A percentile compares a stretch with the other conserved stretches of the same genome.
phyloP scores from a whole-genome alignment of 2,329 filamentous ascomycete genomes.

The Aspergillus novoparasiticus region DNA sequence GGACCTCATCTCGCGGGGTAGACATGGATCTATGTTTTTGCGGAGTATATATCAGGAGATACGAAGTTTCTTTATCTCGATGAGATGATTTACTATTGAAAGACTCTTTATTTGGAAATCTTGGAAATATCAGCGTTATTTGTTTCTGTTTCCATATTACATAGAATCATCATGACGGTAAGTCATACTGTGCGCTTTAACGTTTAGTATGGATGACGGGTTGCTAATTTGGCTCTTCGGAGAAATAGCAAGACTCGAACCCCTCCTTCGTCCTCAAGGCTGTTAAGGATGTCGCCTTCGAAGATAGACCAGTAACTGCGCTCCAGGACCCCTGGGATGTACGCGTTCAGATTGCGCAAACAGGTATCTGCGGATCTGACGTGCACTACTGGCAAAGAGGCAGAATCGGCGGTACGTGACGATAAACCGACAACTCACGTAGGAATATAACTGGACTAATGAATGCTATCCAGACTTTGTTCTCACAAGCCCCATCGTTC shows the following conservation, averaged over 20 bases:
- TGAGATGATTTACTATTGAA: background rate
- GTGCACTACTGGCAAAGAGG: conserved; percentile 49
- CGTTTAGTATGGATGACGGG: rapidly evolving
- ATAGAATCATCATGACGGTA: background rate
- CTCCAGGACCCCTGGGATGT: conserved; percentile 45
- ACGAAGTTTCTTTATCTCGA: too few relatives aligned
- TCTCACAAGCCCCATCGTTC: conserved; percentile 42
- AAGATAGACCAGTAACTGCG: conserved; percentile 46
- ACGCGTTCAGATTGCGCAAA: conserved; percentile 49
- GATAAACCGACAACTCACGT: background rate
- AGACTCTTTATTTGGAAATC: background rate
- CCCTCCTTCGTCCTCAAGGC: conserved; percentile 52
- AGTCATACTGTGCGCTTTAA: background rate
- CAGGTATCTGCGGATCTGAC: conserved; percentile 53
- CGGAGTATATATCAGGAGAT: background rate
- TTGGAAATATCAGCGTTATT: background rate
- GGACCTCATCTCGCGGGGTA: background rate
- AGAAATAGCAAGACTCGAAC: conserved; percentile 13
- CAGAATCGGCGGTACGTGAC: conserved; percentile 40
- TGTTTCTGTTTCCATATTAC: background rate
- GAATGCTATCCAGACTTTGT: conserved; percentile 40
- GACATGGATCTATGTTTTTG: background rate
- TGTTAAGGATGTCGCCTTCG: conserved; percentile 49
- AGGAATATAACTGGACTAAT: background rate
- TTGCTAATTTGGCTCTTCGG: background rate